These are phyloP conservation scores for Pyrus pyrifolia DNA, from an alignment of 306 rosid genomes.

Conservation along the genomic window DNA sequence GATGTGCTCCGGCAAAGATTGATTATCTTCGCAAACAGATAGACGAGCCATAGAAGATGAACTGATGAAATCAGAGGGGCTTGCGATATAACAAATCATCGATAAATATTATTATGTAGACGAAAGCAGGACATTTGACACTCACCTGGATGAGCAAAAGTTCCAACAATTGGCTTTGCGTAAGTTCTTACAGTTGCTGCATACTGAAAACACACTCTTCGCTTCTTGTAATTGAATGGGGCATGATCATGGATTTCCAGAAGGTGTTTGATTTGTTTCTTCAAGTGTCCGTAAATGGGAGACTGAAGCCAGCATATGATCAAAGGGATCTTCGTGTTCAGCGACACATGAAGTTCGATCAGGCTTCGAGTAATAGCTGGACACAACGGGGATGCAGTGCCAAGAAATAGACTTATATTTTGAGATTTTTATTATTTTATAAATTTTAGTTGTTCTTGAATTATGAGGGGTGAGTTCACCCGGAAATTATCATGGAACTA, in stretches of 20 bases:
- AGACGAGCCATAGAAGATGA: too few relatives aligned
- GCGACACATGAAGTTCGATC: conserved; percentile 66
- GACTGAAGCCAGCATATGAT: conserved; percentile 43
- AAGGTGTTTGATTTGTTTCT: conserved; percentile 52
- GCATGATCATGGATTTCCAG: conserved; percentile 42
- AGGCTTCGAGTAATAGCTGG: conserved; percentile 27
- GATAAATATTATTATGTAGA: too few relatives aligned
- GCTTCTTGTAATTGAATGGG: conserved; percentile 12
- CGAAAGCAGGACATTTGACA: too few relatives aligned
- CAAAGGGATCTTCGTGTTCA: conserved; percentile 54
- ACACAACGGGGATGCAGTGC: conserved; percentile 43
- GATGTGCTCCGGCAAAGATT: background rate
- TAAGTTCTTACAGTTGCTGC: too few relatives aligned
- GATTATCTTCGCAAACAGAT: too few relatives aligned
- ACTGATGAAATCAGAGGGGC: too few relatives aligned
- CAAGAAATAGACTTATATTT: background rate
- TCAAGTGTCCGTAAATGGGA: conserved; percentile 48
- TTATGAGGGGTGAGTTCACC: conserved; percentile 31
- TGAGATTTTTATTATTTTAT: too few relatives aligned
- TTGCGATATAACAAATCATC: too few relatives aligned
- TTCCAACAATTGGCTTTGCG: too few relatives aligned
- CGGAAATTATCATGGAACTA: conserved; percentile 26
- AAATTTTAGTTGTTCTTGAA: conserved; percentile 32
- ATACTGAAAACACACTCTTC: too few relatives aligned
- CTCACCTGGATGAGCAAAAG: too few relatives aligned